These are phyloP conservation scores for Houttuynia cordata DNA, from an alignment of 164 flowering plant genomes.

Conservation along the genomic window DNA sequence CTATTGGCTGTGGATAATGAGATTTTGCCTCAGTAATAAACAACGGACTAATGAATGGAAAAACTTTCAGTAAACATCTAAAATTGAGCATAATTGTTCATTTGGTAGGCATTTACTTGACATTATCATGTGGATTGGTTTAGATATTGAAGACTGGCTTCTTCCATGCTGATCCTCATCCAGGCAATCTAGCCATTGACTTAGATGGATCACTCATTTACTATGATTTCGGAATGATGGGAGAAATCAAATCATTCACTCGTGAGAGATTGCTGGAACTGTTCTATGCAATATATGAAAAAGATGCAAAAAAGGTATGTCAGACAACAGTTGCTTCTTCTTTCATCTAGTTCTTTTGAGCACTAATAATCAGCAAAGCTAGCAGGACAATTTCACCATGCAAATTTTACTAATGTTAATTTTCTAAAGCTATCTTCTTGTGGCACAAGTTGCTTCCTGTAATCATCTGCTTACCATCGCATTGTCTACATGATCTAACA, in stretches of 20 bases:
- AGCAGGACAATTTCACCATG: no score
- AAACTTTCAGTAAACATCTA: no score
- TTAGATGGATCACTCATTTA: constrained; percentile 75
- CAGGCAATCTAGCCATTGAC: constrained; percentile 94
- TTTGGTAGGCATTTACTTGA: not conserved
- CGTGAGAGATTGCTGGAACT: constrained; percentile 67
- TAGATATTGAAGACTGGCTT: constrained; percentile 91
- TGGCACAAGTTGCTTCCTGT: no score
- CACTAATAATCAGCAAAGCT: no score
- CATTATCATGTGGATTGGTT: constrained; percentile 4
- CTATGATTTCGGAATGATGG: constrained; percentile 99
- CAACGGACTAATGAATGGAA: no score
- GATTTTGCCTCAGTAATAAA: no score
- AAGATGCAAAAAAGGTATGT: constrained; percentile 84
- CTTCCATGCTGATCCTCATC: constrained; percentile 99
- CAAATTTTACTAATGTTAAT: no score
- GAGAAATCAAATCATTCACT: constrained; percentile 80
- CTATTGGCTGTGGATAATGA: no score
- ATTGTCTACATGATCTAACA: no score
- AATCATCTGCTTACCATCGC: no score
- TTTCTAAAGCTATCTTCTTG: no score
- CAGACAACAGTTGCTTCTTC: not conserved
- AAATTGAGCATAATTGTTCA: no score
- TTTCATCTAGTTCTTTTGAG: not conserved
- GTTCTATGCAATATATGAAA: constrained; percentile 86